Base-by-base conservation (phyloP, 2,329 filamentous ascomycete species). In the Fusarium subtropicale region DNA sequence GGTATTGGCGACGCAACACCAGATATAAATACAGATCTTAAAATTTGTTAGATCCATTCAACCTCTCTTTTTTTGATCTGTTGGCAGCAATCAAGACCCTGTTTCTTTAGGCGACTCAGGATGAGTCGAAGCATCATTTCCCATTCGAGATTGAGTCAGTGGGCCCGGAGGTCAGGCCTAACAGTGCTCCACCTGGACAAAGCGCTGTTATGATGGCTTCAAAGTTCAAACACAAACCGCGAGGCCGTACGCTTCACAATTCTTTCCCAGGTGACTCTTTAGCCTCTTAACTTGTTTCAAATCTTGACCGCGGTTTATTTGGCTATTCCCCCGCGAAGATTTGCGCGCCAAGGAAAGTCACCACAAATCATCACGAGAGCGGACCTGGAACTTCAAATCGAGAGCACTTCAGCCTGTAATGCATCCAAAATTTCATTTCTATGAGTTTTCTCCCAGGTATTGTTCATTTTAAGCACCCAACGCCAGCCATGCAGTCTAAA, bases 401-500 rank as follows among this genome's bases (percentile, higher is more conserved):
- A 66, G 63, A 66, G 63, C 63, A 66, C 39, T 66, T 66, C 61
- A 61, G 63, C 46, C 57, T 65, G 12, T 47, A 45, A 55, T 20
- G 15, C 15, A 18, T 42, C 11, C n/a, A n/a, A 61, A 66, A 66
- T 45, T 56, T 61, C 61, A 61, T 66, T 30, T 66, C 61, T 66
- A 66, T 66, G 48, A 61, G 61, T 56, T 55, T 56, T 66, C 44
- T 53, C 61, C 63, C 48, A 61, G 63, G 55, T 66, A 66, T 66
- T 55, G 38, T 66, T 66, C 54, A 65, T 66, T 66, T 66, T 51
- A 56, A 66, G 63, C 44, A 66, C 38, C 63, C 44, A 66, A 66
- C 63, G 63, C 63, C 63, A 50, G 22, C 56, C 63, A 66, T 66
- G 62, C 24, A 67, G 47, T 67, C 63, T 67, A 67, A 44, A 62